These are phyloP conservation scores for Xerocomellus amylosporus DNA, from an alignment of 768 basidiomycete genomes.

Conservation along the genomic window DNA sequence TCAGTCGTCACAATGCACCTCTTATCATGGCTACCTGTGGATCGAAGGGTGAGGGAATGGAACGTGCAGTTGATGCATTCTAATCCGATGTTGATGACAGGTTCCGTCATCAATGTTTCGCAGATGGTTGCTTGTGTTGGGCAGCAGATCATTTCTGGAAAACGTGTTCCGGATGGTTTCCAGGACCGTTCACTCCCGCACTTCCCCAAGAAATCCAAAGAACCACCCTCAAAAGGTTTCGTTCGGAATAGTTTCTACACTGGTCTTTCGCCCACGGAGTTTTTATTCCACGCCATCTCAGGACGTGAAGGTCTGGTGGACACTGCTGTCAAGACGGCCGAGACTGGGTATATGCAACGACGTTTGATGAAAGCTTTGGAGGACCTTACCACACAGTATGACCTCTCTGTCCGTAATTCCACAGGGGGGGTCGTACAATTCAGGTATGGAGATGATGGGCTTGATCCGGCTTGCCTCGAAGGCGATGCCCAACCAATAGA, in stretches of 20 bases:
- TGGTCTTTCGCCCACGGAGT: constrained; percentile 90
- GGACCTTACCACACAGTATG: constrained; percentile 94
- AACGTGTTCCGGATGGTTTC: constrained; percentile 98
- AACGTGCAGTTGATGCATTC: not conserved
- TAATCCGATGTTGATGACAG: constrained; percentile 38
- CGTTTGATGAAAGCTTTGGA: constrained; percentile 99
- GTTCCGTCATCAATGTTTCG: constrained; percentile 98
- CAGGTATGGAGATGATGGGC: constrained; percentile 92
- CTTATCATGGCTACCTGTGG: constrained; percentile 99
- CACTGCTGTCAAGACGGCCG: constrained; percentile 99
- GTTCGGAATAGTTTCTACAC: constrained; percentile 96
- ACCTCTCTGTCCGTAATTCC: constrained; percentile 92
- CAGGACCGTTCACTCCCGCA: constrained; percentile 99
- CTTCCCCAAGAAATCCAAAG: constrained; percentile 94
- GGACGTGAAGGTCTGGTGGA: constrained; percentile 98
- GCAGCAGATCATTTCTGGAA: constrained; percentile 96
- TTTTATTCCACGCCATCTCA: constrained; percentile 98
- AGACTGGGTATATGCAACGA: constrained; percentile 99
- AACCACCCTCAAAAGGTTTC: constrained; percentile 97
- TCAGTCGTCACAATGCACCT: constrained; percentile 96
- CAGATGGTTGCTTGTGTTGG: constrained; percentile 99
- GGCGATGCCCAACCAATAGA: constrained; percentile 95
- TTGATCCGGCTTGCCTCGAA: constrained; percentile 95
- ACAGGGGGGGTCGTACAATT: constrained; percentile 96
- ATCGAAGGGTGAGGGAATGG: constrained; percentile 73